Evolutionary conservation across 2,329 filamentous ascomycete species (phyloP), one percentile per base, ranked within the genome.

Genomic region (Aureobasidium sp.): DNA sequence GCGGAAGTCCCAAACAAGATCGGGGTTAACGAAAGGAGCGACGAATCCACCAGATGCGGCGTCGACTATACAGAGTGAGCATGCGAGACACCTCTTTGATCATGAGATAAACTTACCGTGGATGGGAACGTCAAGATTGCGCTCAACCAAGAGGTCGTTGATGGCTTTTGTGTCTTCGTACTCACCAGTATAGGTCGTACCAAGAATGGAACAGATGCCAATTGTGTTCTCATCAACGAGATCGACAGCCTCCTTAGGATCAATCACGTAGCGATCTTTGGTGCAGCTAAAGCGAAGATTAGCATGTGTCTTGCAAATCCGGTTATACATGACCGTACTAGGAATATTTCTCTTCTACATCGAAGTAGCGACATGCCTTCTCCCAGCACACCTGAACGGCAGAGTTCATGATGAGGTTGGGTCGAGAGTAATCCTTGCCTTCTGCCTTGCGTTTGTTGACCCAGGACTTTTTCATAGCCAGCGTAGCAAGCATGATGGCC

Each of bases 381-480:
- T 96, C 90, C 90, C 90, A 96, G 77, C 90, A 95, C 35, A 96
- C 91, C 72, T 97, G 91, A 2, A 96, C 91, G 27, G 91, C 90
- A 22, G 88, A 89, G 63, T 88, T 93, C 91, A 97, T 96, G 75
- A 97, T 75, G 57, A 97, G 85, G 72, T 97, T 97, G 53, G 91
- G 91, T 39, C 79, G 79, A 58, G 90, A 87, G 56, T 70, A 80
- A 52, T 89, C 80, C 74, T 94, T 93, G 57, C 90, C 90, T 62
- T 81, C 87, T 4, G 86, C 89, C 67, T 85, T 80, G 62, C 89
- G 84, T 72, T 84, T 84, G 70, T 93, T 90, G 74, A 88, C 84
- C 91, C 91, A 97, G 63, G 85, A 82, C 74, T 85, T 89, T 80
- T 96, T 96, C 90, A 96, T 95, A 62, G 90, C 90, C 30, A 96